A percentile compares a stretch with the other conserved stretches of the same genome.
Conservation (phyloP, 495 filamentous ascomycete species). For the Penicillium chermesinum region DNA sequence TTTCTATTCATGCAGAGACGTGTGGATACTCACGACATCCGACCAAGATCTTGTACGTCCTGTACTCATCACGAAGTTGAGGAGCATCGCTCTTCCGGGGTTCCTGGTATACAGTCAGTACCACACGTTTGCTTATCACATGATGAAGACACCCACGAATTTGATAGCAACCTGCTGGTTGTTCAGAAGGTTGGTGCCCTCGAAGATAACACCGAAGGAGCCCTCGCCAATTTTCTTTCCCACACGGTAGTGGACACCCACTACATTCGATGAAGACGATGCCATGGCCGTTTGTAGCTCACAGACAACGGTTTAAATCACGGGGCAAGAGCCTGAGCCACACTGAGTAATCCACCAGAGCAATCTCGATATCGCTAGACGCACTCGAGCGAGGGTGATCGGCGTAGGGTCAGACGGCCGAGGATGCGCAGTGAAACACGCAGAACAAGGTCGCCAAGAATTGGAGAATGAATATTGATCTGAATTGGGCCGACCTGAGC, state of each 20-base stretch:
- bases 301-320: background rate
- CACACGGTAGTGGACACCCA: constrained; percentile 97
- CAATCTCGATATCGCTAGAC: constrained; percentile 11
- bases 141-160: constrained; percentile 64
- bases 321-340: background rate
- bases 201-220: constrained; percentile 98
- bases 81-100: constrained; percentile 98
- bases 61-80: constrained; percentile 96
- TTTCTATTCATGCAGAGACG: background rate
- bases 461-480: background rate
- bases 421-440: background rate
- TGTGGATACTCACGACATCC: constrained; percentile 83
- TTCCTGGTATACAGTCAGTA: constrained; percentile 58
- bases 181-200: constrained; percentile 97
- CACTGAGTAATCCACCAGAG: constrained; percentile 9
- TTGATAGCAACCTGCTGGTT: constrained; percentile 99
- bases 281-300: constrained; percentile 54
- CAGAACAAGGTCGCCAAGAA: background rate
- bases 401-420: constrained; percentile 4
- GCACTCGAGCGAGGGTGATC: constrained; percentile 11
- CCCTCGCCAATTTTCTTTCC: constrained; percentile 99
- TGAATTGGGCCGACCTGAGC: background rate
- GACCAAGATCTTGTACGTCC: constrained; percentile 98
- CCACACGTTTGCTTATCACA: background rate
- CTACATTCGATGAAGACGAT: constrained; percentile 94